These are phyloP conservation scores for Marchantia polymorpha DNA, from an alignment of 225 moss, liverwort and hornwort genomes.

Conservation along the genomic window DNA sequence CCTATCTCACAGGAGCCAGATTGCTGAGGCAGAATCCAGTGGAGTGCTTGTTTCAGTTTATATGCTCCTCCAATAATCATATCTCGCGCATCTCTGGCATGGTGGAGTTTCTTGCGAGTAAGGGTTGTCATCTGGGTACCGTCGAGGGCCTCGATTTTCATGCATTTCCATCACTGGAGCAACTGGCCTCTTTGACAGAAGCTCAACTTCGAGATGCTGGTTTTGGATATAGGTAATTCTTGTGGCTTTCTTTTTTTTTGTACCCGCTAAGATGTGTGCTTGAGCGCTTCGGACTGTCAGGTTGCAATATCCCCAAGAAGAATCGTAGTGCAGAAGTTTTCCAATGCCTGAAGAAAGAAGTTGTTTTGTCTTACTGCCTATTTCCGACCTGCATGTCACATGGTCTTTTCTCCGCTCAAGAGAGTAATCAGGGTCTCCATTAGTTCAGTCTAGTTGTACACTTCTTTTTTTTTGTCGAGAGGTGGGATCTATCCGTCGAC, in stretches of 20 bases:
- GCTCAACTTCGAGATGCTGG: conserved; percentile 69
- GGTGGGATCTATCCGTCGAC: too few relatives aligned
- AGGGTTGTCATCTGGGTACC: conserved; percentile 62
- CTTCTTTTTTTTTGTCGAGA: too few relatives aligned
- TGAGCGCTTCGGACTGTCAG: background rate
- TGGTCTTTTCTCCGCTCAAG: too few relatives aligned
- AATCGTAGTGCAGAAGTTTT: too few relatives aligned
- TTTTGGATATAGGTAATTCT: conserved; percentile 83
- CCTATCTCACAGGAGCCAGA: conserved; percentile 80
- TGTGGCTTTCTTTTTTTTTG: background rate
- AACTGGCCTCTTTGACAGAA: conserved; percentile 61
- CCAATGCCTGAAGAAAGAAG: too few relatives aligned
- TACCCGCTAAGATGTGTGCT: background rate
- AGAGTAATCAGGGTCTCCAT: too few relatives aligned
- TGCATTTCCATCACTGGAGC: conserved; percentile 73
- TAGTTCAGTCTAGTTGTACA: too few relatives aligned
- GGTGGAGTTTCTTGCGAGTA: conserved; percentile 76
- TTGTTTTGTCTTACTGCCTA: too few relatives aligned
- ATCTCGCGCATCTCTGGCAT: conserved; percentile 88
- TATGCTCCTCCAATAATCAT: conserved; percentile 97
- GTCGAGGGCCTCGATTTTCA: conserved; percentile 71
- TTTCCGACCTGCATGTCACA: too few relatives aligned
- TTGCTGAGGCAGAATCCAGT: conserved; percentile 78
- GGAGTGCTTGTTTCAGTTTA: conserved; percentile 90
- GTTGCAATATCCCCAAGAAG: background rate